Evolutionary conservation across 495 filamentous ascomycete species (phyloP).

Genomic region (Chlorociboria aeruginascens): DNA sequence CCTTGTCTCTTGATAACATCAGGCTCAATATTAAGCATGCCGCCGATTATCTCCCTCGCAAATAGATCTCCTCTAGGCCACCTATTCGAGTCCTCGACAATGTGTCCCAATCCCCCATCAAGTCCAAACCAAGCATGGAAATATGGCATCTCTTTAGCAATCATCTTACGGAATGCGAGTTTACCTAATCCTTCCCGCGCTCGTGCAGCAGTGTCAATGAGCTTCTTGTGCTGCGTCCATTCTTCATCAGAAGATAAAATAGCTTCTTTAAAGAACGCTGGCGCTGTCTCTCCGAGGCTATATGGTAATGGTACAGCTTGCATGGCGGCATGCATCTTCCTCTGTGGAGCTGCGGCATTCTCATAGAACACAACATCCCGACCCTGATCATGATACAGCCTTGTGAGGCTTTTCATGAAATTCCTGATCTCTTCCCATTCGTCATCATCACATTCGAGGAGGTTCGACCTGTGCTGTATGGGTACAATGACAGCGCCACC

Average conservation of each 20-base stretch:
- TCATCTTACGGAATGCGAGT: slow-evolving; percentile 64
- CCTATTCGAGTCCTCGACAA: slow-evolving; percentile 74
- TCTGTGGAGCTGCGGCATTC: slow-evolving; percentile 73
- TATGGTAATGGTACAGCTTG: slow-evolving; percentile 78
- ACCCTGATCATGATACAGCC: slow-evolving; percentile 85
- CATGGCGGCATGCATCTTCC: slow-evolving; percentile 76
- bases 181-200: slow-evolving; percentile 59
- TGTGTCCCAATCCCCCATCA: slow-evolving; percentile 84
- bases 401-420: slow-evolving; percentile 94
- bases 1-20: slow-evolving; percentile 87
- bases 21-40: slow-evolving; percentile 78
- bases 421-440: slow-evolving; percentile 99
- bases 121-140: slow-evolving; percentile 96
- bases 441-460: slow-evolving; percentile 95
- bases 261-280: slow-evolving; percentile 91
- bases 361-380: slow-evolving; percentile 95
- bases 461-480: slow-evolving; percentile 76
- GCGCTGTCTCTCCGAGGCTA: slow-evolving; percentile 75
- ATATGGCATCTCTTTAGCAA: slow-evolving; percentile 97
- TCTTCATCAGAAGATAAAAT: slow-evolving; percentile 80
- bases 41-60: slow-evolving; percentile 81
- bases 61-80: slow-evolving; percentile 95
- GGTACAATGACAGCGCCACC: slow-evolving; percentile 83
- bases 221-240: slow-evolving; percentile 89
- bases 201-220: slow-evolving; percentile 77